A percentile compares a stretch with the other conserved stretches of the same genome.
phyloP scores from a whole-genome alignment of 768 basidiomycete species.

The Lactarius quietus region DNA sequence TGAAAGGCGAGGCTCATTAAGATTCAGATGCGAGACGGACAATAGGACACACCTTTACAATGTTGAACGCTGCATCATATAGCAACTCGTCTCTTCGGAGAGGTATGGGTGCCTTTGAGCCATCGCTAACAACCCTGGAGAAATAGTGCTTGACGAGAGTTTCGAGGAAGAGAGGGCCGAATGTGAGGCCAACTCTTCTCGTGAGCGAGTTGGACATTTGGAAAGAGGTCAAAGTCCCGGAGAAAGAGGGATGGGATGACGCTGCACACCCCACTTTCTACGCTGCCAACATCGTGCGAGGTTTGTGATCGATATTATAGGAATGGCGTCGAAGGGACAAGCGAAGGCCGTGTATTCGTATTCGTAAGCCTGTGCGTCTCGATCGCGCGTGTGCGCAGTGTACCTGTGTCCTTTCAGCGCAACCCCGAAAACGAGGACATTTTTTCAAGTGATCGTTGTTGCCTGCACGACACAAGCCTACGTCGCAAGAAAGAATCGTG shows the following conservation, averaged over 20 bases:
- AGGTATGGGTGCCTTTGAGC: constrained; percentile 9
- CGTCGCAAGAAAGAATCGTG: too few species aligned
- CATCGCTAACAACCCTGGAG: constrained; percentile 42
- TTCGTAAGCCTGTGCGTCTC: not conserved
- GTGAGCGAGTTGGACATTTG: constrained; percentile 52
- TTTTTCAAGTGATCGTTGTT: too few species aligned
- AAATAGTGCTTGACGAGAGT: constrained; percentile 85
- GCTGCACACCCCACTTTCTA: not conserved
- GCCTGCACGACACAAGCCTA: too few species aligned
- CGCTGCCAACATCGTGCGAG: too few species aligned
- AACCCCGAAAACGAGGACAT: not conserved
- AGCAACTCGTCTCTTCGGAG: constrained; percentile 71
- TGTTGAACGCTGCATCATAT: constrained; percentile 75
- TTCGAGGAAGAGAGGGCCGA: constrained; percentile 71
- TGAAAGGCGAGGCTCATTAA: not conserved
- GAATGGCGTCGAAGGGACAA: not conserved
- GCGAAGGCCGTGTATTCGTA: not conserved
- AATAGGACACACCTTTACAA: constrained; percentile 57
- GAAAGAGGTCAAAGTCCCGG: not conserved
- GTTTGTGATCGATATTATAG: not conserved
- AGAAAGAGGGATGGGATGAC: not conserved
- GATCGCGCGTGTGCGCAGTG: not conserved
- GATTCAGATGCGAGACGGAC: not conserved
- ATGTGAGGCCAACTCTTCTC: constrained; percentile 54
- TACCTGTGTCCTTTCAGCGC: not conserved